A percentile compares a stretch with the other conserved stretches of the same genome.
phyloP scores from a whole-genome alignment of 2,329 filamentous ascomycete genomes.

The Neophaeococcomyces mojaviensis region DNA sequence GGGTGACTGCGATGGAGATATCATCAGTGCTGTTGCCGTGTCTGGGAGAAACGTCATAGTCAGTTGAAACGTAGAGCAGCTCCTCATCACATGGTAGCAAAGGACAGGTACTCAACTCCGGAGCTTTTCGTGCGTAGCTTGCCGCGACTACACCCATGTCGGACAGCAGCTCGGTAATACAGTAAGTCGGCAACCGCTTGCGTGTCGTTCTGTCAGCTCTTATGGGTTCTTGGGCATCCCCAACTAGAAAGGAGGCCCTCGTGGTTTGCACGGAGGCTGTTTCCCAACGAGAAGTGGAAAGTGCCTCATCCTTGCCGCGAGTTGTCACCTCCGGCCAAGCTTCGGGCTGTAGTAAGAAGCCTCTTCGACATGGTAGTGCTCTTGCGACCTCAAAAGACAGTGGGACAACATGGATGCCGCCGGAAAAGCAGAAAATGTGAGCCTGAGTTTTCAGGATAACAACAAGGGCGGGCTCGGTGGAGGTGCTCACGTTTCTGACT shows the following conservation, averaged over 20 bases:
- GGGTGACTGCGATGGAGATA: conserved; percentile 15
- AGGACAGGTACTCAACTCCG: conserved; percentile 15
- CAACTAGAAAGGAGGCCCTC: neutral
- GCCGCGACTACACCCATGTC: conserved; percentile 21
- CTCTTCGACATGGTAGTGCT: conserved; percentile 72
- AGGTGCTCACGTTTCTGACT: neutral
- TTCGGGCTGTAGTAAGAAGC: conserved; percentile 80
- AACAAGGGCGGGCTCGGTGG: conserved; percentile 52
- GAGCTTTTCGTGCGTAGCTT: conserved; percentile 16
- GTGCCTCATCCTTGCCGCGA: neutral
- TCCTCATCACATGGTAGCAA: conserved; percentile 16
- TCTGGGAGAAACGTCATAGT: conserved; percentile 6
- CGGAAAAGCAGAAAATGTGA: conserved; percentile 84
- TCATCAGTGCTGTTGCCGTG: neutral
- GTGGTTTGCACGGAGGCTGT: neutral
- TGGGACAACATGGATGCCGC: conserved; percentile 80
- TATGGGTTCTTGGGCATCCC: neutral
- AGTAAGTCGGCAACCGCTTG: conserved; percentile 19
- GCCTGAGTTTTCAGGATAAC: conserved; percentile 89
- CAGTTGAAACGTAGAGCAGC: conserved; percentile 17
- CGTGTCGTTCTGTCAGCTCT: neutral
- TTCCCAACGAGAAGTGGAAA: neutral
- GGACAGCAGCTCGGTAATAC: conserved; percentile 19
- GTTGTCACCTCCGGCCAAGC: neutral
- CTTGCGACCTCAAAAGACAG: conserved; percentile 91